Conservation (phyloP, 306 rosid genomes). For the Pachyrhizus erosus region DNA sequence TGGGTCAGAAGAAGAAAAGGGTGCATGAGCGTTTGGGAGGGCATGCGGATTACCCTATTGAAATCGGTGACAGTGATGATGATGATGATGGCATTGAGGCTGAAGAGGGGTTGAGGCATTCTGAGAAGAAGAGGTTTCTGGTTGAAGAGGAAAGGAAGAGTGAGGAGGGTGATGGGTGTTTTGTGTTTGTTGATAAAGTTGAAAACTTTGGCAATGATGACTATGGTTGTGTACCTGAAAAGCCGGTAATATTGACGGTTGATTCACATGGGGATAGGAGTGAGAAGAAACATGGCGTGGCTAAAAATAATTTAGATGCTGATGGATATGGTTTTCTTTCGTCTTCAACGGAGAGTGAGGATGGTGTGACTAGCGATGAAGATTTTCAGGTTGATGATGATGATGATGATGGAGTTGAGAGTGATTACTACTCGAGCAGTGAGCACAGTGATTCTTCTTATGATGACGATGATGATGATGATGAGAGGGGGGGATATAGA, state of each 20-base stretch:
- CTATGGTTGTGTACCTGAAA: background rate
- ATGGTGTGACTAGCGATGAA: constrained; percentile 18
- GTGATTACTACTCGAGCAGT: background rate
- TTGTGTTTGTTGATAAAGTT: background rate
- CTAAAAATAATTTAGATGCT: background rate
- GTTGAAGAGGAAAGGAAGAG: background rate
- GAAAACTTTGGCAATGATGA: background rate
- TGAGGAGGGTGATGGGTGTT: background rate
- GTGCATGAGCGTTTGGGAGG: background rate
- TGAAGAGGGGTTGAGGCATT: background rate
- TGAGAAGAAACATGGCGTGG: background rate
- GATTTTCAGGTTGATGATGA: constrained; percentile 16
- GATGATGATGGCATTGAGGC: too few species aligned
- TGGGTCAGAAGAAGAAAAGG: background rate
- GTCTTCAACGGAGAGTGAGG: background rate
- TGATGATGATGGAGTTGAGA: background rate
- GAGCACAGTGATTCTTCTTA: background rate
- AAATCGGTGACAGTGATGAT: background rate
- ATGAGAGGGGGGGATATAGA: background rate
- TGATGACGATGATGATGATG: background rate
- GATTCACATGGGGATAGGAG: background rate
- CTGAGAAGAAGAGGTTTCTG: background rate
- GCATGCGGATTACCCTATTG: background rate
- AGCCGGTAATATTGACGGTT: background rate
- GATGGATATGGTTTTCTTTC: background rate